phyloP scores from a whole-genome alignment of 2,329 filamentous ascomycete genomes.

The Cercospora sp. region DNA sequence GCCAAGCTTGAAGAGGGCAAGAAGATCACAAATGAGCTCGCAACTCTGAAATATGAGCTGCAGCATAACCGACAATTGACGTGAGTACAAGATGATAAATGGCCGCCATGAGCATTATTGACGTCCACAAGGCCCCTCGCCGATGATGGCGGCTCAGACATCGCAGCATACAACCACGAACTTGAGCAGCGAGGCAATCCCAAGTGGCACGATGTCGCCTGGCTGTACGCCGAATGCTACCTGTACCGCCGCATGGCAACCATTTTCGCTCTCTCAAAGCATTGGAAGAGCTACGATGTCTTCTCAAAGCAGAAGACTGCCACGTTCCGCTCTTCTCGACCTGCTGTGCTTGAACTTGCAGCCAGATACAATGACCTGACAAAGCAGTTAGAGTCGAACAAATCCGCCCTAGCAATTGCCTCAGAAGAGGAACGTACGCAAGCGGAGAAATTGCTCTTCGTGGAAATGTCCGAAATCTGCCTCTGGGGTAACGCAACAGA shows the following conservation, averaged over 20 bases:
- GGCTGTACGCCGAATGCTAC: conserved; percentile 94
- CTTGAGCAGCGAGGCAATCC: conserved; percentile 70
- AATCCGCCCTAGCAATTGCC: conserved; percentile 44
- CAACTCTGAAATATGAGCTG: conserved; percentile 87
- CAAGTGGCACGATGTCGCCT: conserved; percentile 80
- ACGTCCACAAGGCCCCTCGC: conserved; percentile 59
- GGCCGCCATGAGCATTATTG: too few species aligned
- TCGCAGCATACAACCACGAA: conserved; percentile 82
- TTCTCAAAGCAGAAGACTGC: conserved; percentile 87
- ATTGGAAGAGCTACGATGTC: conserved; percentile 90
- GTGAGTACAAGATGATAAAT: too few species aligned
- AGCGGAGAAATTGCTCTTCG: conserved; percentile 76
- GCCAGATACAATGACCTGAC: conserved; percentile 74
- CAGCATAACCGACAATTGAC: conserved; percentile 79
- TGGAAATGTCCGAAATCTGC: conserved; percentile 93
- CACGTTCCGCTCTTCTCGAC: conserved; percentile 87
- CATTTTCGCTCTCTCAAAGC: conserved; percentile 70
- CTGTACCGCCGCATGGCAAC: conserved; percentile 83
- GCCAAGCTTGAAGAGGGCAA: conserved; percentile 78
- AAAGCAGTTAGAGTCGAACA: conserved; percentile 60
- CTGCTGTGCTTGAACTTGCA: conserved; percentile 79
- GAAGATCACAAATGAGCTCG: conserved; percentile 74
- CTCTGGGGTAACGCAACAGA: conserved; percentile 98
- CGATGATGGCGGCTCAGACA: conserved; percentile 75
- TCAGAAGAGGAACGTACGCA: conserved; percentile 58